Conservation (phyloP, 345 rosid species). For the Hibiscus syriacus region DNA sequence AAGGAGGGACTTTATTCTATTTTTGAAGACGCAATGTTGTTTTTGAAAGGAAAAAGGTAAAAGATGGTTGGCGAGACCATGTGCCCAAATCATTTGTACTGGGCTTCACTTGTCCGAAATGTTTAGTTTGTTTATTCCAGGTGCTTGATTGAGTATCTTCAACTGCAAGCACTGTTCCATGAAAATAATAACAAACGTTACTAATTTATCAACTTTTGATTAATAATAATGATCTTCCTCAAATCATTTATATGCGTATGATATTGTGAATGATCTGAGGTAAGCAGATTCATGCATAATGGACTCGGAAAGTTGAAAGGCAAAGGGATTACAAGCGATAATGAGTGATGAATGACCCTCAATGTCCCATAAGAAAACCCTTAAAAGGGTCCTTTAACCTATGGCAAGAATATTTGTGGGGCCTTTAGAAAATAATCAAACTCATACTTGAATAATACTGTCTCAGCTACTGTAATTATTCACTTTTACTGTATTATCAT, state of each 20-base stretch:
- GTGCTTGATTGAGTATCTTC: too few species aligned
- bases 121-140: too few species aligned
- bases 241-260: too few species aligned
- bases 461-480: conserved; percentile 1
- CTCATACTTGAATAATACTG: conserved; percentile 9
- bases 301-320: neutral
- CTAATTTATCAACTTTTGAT: too few species aligned
- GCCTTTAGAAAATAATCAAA: conserved; percentile 2
- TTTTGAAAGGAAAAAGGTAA: conserved; percentile 13
- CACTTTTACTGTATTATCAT: neutral
- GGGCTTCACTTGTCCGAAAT: conserved; percentile 55
- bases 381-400: neutral
- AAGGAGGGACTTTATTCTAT: conserved; percentile 26
- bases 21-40: conserved; percentile 26
- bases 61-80: conserved; percentile 25
- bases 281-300: conserved; percentile 6
- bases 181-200: too few species aligned
- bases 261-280: conserved; percentile 8
- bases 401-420: conserved; percentile 2
- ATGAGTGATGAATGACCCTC: conserved; percentile 12
- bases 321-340: conserved; percentile 6
- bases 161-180: too few species aligned
- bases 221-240: too few species aligned
- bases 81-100: conserved; percentile 71
- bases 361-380: neutral